Evolutionary conservation across 2,329 filamentous ascomycete species (phyloP).

Genomic region (Colletotrichum endophyticum): DNA sequence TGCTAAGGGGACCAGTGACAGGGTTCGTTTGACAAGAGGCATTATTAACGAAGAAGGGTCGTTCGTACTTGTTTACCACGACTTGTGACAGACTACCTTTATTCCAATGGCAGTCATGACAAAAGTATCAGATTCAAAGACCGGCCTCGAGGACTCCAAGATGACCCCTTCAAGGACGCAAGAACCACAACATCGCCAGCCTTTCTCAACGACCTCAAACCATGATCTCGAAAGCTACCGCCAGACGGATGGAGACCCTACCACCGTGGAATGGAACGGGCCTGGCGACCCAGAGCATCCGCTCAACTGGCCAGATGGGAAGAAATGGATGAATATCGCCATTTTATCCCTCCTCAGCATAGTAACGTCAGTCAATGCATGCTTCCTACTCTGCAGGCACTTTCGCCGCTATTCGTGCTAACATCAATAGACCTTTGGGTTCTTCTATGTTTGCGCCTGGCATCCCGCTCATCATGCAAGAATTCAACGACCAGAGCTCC

Average conservation of each 20-base stretch:
- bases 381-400: too few species aligned
- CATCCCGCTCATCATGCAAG: constrained; percentile 51
- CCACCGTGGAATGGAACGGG: constrained; percentile 64
- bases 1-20: neutral
- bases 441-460: constrained; percentile 64
- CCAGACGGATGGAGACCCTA: neutral
- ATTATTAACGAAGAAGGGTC: neutral
- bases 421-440: constrained; percentile 27
- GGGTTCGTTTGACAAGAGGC: neutral
- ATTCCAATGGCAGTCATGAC: neutral
- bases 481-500: constrained; percentile 50
- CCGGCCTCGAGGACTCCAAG: neutral
- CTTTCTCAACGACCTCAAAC: neutral
- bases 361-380: neutral
- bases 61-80: rapidly evolving
- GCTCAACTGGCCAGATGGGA: constrained; percentile 57
- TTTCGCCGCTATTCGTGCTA: too few species aligned
- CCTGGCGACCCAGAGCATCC: constrained; percentile 63
- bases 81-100: neutral
- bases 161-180: neutral
- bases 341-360: constrained; percentile 44
- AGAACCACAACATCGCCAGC: neutral
- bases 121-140: neutral
- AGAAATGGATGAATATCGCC: constrained; percentile 38
- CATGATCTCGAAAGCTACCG: neutral